These are phyloP conservation scores for Pulveroboletus sp. DNA, from an alignment of 768 basidiomycete species.

Conservation along the genomic window DNA sequence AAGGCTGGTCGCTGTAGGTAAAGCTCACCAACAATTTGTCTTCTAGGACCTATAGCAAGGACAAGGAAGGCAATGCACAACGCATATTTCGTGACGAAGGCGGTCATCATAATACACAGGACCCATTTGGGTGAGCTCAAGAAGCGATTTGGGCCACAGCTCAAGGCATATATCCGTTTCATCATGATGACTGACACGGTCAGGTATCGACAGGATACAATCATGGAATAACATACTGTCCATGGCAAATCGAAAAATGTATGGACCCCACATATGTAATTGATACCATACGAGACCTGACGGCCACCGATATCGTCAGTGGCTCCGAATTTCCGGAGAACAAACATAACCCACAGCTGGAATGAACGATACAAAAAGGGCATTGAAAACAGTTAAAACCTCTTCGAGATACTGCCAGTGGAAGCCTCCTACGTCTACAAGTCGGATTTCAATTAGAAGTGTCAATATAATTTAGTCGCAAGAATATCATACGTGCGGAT, in stretches of 20 bases:
- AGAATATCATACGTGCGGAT: constrained; percentile 3
- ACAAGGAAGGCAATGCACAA: constrained; percentile 7
- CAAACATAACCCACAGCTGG: constrained; percentile 9
- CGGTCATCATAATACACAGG: background rate
- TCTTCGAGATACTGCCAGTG: too few species aligned
- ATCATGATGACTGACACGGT: constrained; percentile 19
- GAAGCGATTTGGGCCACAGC: background rate
- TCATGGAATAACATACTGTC: constrained; percentile 3
- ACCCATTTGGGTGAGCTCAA: constrained; percentile 10
- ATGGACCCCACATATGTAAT: constrained; percentile 13
- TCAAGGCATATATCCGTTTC: constrained; percentile 17
- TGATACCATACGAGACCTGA: constrained; percentile 17
- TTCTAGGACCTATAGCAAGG: constrained; percentile 10
- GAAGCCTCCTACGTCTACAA: constrained; percentile 12
- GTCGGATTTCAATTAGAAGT: background rate
- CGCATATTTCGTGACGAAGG: constrained; percentile 7
- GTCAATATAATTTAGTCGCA: background rate
- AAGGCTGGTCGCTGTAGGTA: background rate
- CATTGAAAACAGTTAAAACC: too few species aligned
- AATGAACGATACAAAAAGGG: too few species aligned
- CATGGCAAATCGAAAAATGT: constrained; percentile 14
- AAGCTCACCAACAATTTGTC: constrained; percentile 4
- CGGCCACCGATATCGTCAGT: background rate
- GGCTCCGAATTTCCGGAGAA: background rate
- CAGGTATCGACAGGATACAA: background rate